Base-by-base conservation (phyloP, 1,284 basidiomycete genomes). In the Tilletia indica region DNA sequence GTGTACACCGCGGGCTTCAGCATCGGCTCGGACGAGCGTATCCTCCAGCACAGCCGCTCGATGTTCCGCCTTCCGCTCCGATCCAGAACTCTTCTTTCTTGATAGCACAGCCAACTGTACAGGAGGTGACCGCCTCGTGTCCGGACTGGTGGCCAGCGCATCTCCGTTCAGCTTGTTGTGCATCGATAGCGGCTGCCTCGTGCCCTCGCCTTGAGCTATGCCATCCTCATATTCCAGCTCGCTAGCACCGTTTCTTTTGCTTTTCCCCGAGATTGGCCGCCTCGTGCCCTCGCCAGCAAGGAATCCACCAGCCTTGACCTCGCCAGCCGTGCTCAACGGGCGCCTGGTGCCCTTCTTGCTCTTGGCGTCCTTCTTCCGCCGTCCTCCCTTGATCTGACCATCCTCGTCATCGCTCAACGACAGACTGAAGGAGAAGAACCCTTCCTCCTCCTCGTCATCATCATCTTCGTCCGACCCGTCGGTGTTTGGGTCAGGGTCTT, bases 361-460 rank as follows among this genome's bases (percentile, higher is more conserved):
- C 34, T 64, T 64, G 34, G 36, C 8, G 5, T 34, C 36, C 38
- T 64, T 64, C 61, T 64, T 64, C 2, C 61, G 61, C 4, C 56
- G 61, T 2, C 61, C 61, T 2, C 61, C 61, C 19, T 64, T 64
- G 61, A 64, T 36, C 61, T 64, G 61, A 16, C 61, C 61, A 16
- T 64, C 61, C 21, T 64, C 61, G 36, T 64, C 61, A 21, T 64
- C 61, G 34, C 61, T 64, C 12, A 64, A 36, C n/a, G n/a, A n/a
- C n/a, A n/a, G n/a, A n/a, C n/a, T n/a, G n/a, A n/a, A n/a, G n/a
- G n/a, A n/a, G n/a, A 64, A 64, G 36, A 64, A 64, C 3, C 61
- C 61, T 38, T n/a, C n/a, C n/a, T 36, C 61, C 36, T 39, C 61
- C 14, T 64, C 61, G 11, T 64, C 61, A 14, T 64, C 61, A 14